Evolutionary conservation across 2,329 filamentous ascomycete species (phyloP).

Genomic region (Delphinella strobiligena): DNA sequence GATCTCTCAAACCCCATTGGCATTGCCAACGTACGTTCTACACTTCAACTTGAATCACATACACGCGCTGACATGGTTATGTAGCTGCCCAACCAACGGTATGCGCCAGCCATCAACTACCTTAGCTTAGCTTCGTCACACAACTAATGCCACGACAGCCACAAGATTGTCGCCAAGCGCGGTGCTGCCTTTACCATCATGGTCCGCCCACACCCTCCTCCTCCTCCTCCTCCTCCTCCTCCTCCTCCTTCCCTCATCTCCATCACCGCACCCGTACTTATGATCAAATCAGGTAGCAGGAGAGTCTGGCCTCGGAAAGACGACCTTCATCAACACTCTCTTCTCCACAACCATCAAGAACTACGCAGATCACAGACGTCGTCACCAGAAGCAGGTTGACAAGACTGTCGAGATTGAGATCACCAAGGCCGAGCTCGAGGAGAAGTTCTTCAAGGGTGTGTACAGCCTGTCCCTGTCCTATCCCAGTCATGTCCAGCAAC

Average conservation of each 20-base stretch:
- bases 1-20: slow-evolving; percentile 39
- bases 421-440: slow-evolving; percentile 97
- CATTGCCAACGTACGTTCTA: neutral
- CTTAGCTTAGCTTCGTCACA: slow-evolving; percentile 15
- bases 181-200: slow-evolving; percentile 99
- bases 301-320: slow-evolving; percentile 97
- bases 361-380: slow-evolving; percentile 98
- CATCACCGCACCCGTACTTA: slow-evolving; percentile 16
- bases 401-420: slow-evolving; percentile 99
- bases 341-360: slow-evolving; percentile 99
- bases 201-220: slow-evolving; percentile 43
- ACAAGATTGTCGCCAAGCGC: slow-evolving; percentile 67
- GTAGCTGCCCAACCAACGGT: slow-evolving; percentile 59
- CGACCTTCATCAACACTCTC: slow-evolving; percentile 99
- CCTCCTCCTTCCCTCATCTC: neutral
- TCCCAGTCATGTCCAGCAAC: slow-evolving; percentile 3
- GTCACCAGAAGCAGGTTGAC: slow-evolving; percentile 98
- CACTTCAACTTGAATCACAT: neutral
- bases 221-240: too few species aligned
- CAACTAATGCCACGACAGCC: slow-evolving; percentile 34
- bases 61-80: slow-evolving; percentile 22
- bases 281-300: slow-evolving; percentile 65
- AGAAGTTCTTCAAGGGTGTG: slow-evolving; percentile 99
- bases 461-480: neutral
- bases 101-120: slow-evolving; percentile 17